Evolutionary conservation across 2,329 filamentous ascomycete genomes (phyloP).

Genomic region (Apiospora koreana): DNA sequence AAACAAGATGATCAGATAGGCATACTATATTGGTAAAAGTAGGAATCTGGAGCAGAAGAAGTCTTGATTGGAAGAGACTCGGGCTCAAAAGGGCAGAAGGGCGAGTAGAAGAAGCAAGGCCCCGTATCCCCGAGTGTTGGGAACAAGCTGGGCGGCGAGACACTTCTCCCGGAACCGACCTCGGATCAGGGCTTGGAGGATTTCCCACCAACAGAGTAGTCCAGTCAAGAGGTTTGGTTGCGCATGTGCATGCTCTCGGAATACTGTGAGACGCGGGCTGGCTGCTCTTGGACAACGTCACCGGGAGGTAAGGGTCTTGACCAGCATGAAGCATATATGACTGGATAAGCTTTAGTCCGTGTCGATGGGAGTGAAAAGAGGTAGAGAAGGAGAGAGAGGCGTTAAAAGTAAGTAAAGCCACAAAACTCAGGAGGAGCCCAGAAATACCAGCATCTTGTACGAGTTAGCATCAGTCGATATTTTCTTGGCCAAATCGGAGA

Average conservation of each 20-base stretch:
- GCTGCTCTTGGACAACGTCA: background rate
- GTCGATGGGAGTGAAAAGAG: too few species aligned
- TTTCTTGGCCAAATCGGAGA: background rate
- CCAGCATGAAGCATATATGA: background rate
- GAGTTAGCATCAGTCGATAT: background rate
- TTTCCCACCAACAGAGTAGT: background rate
- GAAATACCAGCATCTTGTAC: background rate
- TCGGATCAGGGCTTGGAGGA: background rate
- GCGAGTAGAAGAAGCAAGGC: background rate
- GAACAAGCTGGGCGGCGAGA: background rate
- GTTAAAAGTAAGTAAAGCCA: background rate
- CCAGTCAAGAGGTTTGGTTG: background rate
- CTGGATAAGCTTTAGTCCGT: background rate
- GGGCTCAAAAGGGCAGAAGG: background rate
- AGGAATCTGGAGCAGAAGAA: background rate
- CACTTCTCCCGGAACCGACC: background rate
- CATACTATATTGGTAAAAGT: background rate
- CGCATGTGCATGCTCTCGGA: background rate
- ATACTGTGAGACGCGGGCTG: constrained; percentile 2
- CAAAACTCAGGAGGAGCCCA: background rate
- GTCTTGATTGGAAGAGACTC: background rate
- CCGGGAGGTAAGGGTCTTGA: background rate
- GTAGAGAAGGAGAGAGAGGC: background rate
- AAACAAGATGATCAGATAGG: background rate
- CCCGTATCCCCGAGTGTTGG: constrained; percentile 1